phyloP scores from a whole-genome alignment of 2,329 filamentous ascomycete species.

The Gremmenia infestans region DNA sequence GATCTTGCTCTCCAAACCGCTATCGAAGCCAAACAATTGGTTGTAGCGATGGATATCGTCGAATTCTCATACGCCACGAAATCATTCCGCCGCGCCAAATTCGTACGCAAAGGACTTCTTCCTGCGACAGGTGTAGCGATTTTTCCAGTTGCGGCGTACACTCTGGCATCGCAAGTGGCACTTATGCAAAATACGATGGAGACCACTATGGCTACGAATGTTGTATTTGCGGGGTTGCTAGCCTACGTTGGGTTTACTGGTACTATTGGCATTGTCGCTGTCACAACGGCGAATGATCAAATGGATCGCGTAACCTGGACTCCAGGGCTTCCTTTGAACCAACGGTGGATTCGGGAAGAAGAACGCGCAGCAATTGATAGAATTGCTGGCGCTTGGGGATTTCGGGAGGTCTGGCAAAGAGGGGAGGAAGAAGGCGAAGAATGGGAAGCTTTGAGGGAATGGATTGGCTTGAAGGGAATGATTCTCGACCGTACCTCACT shows the following conservation, averaged over 20 bases:
- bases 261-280: conserved; percentile 75
- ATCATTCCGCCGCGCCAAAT: conserved; percentile 63
- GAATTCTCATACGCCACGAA: conserved; percentile 62
- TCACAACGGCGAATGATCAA: conserved; percentile 87
- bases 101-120: conserved; percentile 58
- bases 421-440: conserved; percentile 90
- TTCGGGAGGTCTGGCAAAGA: conserved; percentile 70
- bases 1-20: conserved; percentile 73
- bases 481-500: conserved; percentile 82
- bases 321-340: conserved; percentile 70
- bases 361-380: conserved; percentile 83
- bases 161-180: conserved; percentile 62
- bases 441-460: conserved; percentile 82
- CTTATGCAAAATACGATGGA: conserved; percentile 73
- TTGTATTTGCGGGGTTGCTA: conserved; percentile 75
- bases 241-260: conserved; percentile 79
- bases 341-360: conserved; percentile 84
- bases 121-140: conserved; percentile 52
- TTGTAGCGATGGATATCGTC: conserved; percentile 70
- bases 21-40: conserved; percentile 72
- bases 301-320: conserved; percentile 93
- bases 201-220: conserved; percentile 63
- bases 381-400: conserved; percentile 87
- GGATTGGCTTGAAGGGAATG: conserved; percentile 80
- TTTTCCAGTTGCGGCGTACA: conserved; percentile 64